Evolutionary conservation across 2,329 filamentous ascomycete species (phyloP).

Genomic region (Leptographium lundbergii): DNA sequence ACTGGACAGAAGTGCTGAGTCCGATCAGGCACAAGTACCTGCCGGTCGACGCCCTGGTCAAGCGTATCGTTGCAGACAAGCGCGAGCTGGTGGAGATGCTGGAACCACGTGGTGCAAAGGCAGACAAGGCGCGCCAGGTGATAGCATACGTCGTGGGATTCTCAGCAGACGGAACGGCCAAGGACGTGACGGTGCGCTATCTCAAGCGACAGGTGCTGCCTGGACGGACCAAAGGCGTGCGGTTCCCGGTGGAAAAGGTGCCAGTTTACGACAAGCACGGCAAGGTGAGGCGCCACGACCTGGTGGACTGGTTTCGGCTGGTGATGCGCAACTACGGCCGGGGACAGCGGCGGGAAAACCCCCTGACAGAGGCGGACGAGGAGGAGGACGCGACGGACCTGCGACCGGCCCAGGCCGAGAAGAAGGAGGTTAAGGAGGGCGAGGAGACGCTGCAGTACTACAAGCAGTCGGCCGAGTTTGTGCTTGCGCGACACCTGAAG

Average conservation of each 20-base stretch:
- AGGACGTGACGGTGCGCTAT: slow-evolving; percentile 90
- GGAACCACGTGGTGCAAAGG: slow-evolving; percentile 70
- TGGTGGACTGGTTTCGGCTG: slow-evolving; percentile 72
- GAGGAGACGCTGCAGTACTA: slow-evolving; percentile 79
- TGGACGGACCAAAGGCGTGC: slow-evolving; percentile 76
- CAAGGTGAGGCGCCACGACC: slow-evolving; percentile 62
- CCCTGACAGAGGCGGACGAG: slow-evolving; percentile 60
- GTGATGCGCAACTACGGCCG: slow-evolving; percentile 61
- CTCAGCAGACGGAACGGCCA: slow-evolving; percentile 74
- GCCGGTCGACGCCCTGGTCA: slow-evolving; percentile 64
- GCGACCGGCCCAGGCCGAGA: slow-evolving; percentile 57
- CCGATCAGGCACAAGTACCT: slow-evolving; percentile 68
- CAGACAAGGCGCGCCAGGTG: slow-evolving; percentile 77
- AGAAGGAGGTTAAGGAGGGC: slow-evolving; percentile 60
- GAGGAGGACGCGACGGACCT: slow-evolving; percentile 69
- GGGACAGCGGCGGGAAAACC: slow-evolving; percentile 29
- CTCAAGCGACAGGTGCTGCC: slow-evolving; percentile 70
- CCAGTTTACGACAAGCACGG: slow-evolving; percentile 66
- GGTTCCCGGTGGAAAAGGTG: slow-evolving; percentile 68
- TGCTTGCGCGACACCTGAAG: slow-evolving; percentile 73
- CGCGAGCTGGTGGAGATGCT: slow-evolving; percentile 61
- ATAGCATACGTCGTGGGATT: slow-evolving; percentile 82
- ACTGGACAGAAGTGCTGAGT: slow-evolving; percentile 87
- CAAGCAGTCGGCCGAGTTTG: slow-evolving; percentile 74
- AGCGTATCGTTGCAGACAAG: slow-evolving; percentile 55